Base-by-base conservation (phyloP, 2,329 filamentous ascomycete genomes). In the Pseudogymnoascus sp. region DNA sequence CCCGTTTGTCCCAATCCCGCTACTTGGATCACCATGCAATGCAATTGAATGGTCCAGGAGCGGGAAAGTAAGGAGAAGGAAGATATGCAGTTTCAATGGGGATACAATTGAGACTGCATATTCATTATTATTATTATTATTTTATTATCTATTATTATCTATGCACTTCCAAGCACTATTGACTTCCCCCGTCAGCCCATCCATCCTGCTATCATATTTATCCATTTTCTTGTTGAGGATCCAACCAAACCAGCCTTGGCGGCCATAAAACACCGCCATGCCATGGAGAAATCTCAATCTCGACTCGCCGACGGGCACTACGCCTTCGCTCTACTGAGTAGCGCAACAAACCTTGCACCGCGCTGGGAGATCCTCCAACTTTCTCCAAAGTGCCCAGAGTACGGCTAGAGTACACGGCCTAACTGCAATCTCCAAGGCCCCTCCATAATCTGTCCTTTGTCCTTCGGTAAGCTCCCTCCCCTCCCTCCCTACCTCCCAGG, bases 191-290 rank as follows among this genome's bases (percentile, higher is more conserved):
- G 23, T 26, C 23, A 26, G 23, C 23, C 23, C 23, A 4, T 26
- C 23, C 23, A 5, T 26, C 23, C n/a, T 46, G 4, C 7, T 26
- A n/a, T 29, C 46, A 53, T 17, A 53, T 56, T 56, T 56, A 56
- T 19, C 46, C 46, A 56, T 56, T 56, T 46, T 56, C 46, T 56
- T 56, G 46, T 56, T 56, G 46, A 56, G 46, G 46, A 56, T 56
- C 46, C 46, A 56, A 56, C 46, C 46, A 56, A 56, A 56, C 46
- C 7, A 33, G 46, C 26, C 46, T 56, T 56, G 46, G 46, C 46
- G 10, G 46, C n/a, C n/a, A 56, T 7, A 31, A 23, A 17, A 53
- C 26, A 53, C 26, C 26, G n/a, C n/a, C n/a, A n/a, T 7, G 4
- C 46, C 46, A 33, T 56, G 46, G 46, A 56, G 46, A 56, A 56